Base-by-base conservation (phyloP, 768 basidiomycete species). In the Boletus fagicola region DNA sequence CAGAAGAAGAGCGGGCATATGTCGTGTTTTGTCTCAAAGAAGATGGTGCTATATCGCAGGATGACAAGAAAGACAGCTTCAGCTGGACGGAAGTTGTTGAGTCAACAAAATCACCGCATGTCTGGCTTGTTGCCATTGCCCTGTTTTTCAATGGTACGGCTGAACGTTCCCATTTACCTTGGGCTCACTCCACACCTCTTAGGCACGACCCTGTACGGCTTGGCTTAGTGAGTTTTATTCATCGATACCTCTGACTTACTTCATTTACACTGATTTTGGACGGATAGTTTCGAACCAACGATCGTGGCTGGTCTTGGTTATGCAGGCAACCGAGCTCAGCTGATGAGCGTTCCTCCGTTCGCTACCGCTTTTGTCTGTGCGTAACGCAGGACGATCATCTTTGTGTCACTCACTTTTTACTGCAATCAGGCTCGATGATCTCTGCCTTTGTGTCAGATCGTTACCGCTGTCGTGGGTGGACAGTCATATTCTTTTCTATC, bases 261-360 rank as follows among this genome's bases (percentile, higher is more conserved):
- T 28, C 76, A 48, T 74, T 38, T 16, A 76, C 18, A 74, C 80
- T 33, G 16, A 54, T 52, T 7, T 45, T 49, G 31, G 47, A 62
- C 73, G 42, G 59, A 52, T 47, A 83, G 88, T 62, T 91, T 92
- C 71, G 75, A 83, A 9, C 90, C 90, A 6, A 85, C 86, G 4
- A 88, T 92, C 69, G 82, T 92, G 10, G 74, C 80, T 31, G 75
- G 76, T 18, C 77, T 88, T 4, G 86, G 86, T 20, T 86, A 80
- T 66, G 77, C 76, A 2, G 76, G 79, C 0, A 74, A 80, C 33
- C 68, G 74, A 24, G 81, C 83, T 12, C 85, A 88, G 63, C 74
- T 88, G 3, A 82, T 85, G 77, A 84, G 80, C 15, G 86, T 87
- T 2, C 77, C 76, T 15, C 84, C 84, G 3, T 85, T 80, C 44